These are phyloP conservation scores for Candida boleticola DNA, from an alignment of 805 yeast genomes.

Conservation along the genomic window DNA sequence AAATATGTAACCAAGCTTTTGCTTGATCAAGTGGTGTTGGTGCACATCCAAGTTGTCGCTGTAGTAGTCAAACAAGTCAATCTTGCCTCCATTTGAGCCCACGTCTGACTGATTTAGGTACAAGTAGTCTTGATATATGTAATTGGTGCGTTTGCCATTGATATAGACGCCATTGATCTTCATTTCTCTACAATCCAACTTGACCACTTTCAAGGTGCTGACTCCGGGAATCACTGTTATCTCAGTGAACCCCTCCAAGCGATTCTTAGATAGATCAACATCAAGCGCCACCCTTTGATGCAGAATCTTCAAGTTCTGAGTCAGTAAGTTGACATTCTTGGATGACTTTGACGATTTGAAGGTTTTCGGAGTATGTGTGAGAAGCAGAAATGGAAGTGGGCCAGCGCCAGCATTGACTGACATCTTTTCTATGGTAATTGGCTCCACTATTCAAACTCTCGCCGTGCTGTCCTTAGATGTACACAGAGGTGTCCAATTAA, in stretches of 20 bases:
- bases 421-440: too few species aligned
- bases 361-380: slow-evolving; percentile 14
- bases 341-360: slow-evolving; percentile 17
- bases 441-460: too few species aligned
- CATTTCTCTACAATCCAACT: slow-evolving; percentile 79
- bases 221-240: slow-evolving; percentile 74
- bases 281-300: slow-evolving; percentile 83
- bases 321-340: slow-evolving; percentile 22
- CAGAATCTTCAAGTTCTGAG: slow-evolving; percentile 65
- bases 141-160: slow-evolving; percentile 54
- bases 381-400: not conserved
- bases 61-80: slow-evolving; percentile 42
- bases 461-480: too few species aligned
- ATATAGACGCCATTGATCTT: slow-evolving; percentile 61
- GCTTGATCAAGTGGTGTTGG: slow-evolving; percentile 60
- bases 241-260: slow-evolving; percentile 74
- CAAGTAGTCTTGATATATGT: slow-evolving; percentile 53
- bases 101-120: slow-evolving; percentile 17
- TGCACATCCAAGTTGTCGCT: slow-evolving; percentile 40
- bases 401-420: not conserved
- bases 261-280: slow-evolving; percentile 64
- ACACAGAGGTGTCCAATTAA: too few species aligned
- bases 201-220: slow-evolving; percentile 53
- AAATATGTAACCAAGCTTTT: slow-evolving; percentile 51
- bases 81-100: slow-evolving; percentile 12